These are phyloP conservation scores for Heterobasidion parviporum DNA, from an alignment of 1,284 basidiomycete genomes.

Conservation along the genomic window DNA sequence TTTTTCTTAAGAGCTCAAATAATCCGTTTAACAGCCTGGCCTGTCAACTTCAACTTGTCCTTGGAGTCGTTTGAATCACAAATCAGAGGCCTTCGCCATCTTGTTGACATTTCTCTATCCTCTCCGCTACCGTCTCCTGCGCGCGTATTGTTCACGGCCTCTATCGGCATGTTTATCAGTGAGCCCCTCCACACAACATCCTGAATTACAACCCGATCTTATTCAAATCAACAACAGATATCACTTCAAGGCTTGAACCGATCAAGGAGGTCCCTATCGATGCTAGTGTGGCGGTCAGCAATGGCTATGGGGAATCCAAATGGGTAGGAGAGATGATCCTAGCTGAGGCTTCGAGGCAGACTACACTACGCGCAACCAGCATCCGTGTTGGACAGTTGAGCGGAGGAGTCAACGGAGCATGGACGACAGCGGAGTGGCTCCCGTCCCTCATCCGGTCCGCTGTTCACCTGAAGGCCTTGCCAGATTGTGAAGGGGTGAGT, in stretches of 20 bases:
- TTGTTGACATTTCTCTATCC: background rate
- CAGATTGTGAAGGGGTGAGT: background rate
- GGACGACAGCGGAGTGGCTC: background rate
- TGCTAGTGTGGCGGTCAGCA: background rate
- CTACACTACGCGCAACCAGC: background rate
- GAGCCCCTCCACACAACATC: background rate
- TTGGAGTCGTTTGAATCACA: background rate
- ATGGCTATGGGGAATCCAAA: background rate
- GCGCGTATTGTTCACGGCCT: background rate
- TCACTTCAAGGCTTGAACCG: background rate
- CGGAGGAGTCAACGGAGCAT: background rate
- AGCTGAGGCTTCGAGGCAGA: background rate
- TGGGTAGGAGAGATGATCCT: background rate
- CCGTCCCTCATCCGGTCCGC: constrained; percentile 18
- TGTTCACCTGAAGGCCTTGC: background rate
- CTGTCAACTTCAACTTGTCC: background rate
- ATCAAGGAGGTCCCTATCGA: background rate
- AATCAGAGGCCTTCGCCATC: background rate
- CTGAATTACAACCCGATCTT: background rate
- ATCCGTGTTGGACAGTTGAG: background rate
- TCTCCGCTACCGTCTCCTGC: background rate
- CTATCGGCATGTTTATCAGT: background rate
- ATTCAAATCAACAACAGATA: background rate
- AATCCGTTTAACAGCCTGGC: background rate
- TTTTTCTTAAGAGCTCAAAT: background rate